Evolutionary conservation across 331 rosid species (phyloP), one percentile per base, ranked within the genome.

Genomic region (Acacia concinna): DNA sequence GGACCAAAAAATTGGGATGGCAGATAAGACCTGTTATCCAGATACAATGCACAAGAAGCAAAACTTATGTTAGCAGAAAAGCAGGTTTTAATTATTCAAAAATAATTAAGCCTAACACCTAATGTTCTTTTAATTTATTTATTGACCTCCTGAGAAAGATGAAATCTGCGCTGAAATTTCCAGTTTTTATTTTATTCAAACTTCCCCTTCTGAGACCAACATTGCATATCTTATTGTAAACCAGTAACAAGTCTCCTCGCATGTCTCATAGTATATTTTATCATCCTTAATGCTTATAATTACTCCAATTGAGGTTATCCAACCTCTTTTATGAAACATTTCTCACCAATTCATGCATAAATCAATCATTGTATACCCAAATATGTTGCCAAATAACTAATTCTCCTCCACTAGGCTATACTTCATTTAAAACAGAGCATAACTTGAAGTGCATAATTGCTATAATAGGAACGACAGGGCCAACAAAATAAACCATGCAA

Each of bases 1-100:
- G 69, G 91, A 76, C 86, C 63, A 60, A 28, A 96, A 85, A 32
- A 87, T 23, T 64, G 97, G 99, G 76, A 96, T 89, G 73, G 82
- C 86, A 11, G 98, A 88, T 59, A 96, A 71, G 78, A 76, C 92
- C 98, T 93, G 73, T 10, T 81, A 74, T 44, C 74, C 75, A 82
- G 67, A 46, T 43, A 59, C 67, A 7, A 76, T 18, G 49, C 20
- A 81, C 81, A 81, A 68, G 74, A 85, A 47, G 66, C 37, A 20
- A 66, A 81, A 75, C 62, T 27, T 12, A 68, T 41, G 27, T 83
- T 62, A 84, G 71, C 38, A 11, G 13, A 23, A 35, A 32, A 52
- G 73, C 49, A 77, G 57, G 17, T 46, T 8, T 69, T 34, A 62
- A 38, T 13, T 56, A 72, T 76, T 79, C 56, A 77, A 68, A 65